phyloP scores from a whole-genome alignment of 176 grass and related monocot genomes.

The Phoenix roebelenii region DNA sequence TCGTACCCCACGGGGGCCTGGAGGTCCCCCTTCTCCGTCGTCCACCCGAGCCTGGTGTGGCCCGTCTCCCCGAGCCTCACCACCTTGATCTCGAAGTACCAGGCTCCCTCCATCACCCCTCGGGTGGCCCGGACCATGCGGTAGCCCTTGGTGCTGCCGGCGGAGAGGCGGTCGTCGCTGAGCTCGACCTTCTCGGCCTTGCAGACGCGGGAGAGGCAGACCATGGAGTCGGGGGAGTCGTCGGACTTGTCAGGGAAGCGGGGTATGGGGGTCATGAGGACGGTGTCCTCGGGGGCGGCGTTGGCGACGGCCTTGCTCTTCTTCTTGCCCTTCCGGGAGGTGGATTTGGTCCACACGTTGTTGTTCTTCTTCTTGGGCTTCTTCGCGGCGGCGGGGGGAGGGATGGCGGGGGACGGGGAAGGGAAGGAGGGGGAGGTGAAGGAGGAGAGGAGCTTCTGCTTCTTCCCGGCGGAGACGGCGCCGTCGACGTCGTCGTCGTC shows the following conservation, averaged over 20 bases:
- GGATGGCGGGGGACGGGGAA: slow-evolving; percentile 25
- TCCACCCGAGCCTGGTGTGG: slow-evolving; percentile 78
- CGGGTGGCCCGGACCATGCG: slow-evolving; percentile 86
- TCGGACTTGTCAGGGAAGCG: slow-evolving; percentile 58
- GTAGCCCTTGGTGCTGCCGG: slow-evolving; percentile 74
- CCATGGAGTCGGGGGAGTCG: slow-evolving; percentile 34
- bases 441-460: slow-evolving; percentile 18
- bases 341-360: slow-evolving; percentile 67
- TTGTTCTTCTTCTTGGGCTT: slow-evolving; percentile 81
- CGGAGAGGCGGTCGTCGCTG: slow-evolving; percentile 59
- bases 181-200: slow-evolving; percentile 73
- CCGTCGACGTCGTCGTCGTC: neutral
- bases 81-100: slow-evolving; percentile 83
- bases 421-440: slow-evolving; percentile 6
- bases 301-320: slow-evolving; percentile 35
- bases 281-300: slow-evolving; percentile 23
- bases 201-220: slow-evolving; percentile 82
- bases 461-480: slow-evolving; percentile 4
- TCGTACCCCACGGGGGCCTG: slow-evolving; percentile 79
- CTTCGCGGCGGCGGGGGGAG: slow-evolving; percentile 14
- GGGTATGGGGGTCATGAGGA: slow-evolving; percentile 62
- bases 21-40: slow-evolving; percentile 77
- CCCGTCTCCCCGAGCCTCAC: slow-evolving; percentile 44
- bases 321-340: slow-evolving; percentile 84
- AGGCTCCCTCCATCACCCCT: slow-evolving; percentile 50